Evolutionary conservation across 495 filamentous ascomycete genomes (phyloP).

Genomic region (Penicillium cosmopolitanum): DNA sequence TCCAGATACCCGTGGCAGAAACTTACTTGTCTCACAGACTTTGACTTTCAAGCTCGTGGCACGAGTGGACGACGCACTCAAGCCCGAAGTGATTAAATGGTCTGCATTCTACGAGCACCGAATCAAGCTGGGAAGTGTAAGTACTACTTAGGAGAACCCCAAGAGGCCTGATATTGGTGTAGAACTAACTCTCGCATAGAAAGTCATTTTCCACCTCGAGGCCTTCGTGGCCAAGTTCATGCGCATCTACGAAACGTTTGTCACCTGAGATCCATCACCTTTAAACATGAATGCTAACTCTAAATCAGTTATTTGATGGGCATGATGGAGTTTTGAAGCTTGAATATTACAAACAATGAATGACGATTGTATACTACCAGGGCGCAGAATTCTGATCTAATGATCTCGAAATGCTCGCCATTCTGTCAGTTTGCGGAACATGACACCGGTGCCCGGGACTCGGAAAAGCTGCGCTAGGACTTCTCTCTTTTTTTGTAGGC

Average conservation of each 20-base stretch:
- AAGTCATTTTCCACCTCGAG: conserved; percentile 97
- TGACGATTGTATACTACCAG: conserved; percentile 39
- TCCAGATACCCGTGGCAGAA: no score
- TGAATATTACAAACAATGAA: conserved; percentile 23
- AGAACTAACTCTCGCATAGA: conserved; percentile 46
- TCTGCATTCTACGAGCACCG: conserved; percentile 96
- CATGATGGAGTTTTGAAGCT: conserved; percentile 60
- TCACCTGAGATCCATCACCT: not conserved
- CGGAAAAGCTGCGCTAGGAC: not conserved
- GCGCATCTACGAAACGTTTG: conserved; percentile 83
- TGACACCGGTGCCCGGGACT: not conserved
- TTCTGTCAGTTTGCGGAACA: conserved; percentile 1
- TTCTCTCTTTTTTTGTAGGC: conserved; percentile 11
- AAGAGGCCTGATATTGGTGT: not conserved
- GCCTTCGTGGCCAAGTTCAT: conserved; percentile 99
- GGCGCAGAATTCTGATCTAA: not conserved
- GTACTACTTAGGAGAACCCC: not conserved
- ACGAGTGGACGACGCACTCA: conserved; percentile 83
- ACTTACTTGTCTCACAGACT: conserved; percentile 46
- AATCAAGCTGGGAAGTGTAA: conserved; percentile 77
- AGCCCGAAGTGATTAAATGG: conserved; percentile 93
- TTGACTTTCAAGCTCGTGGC: conserved; percentile 90
- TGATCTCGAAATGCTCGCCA: not conserved
- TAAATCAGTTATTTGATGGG: conserved; percentile 76
- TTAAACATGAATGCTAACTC: conserved; percentile 23